A percentile compares a stretch with the other conserved stretches of the same genome.
Conservation (phyloP, 2,329 filamentous ascomycete species). For the Stenocarpella maydis region DNA sequence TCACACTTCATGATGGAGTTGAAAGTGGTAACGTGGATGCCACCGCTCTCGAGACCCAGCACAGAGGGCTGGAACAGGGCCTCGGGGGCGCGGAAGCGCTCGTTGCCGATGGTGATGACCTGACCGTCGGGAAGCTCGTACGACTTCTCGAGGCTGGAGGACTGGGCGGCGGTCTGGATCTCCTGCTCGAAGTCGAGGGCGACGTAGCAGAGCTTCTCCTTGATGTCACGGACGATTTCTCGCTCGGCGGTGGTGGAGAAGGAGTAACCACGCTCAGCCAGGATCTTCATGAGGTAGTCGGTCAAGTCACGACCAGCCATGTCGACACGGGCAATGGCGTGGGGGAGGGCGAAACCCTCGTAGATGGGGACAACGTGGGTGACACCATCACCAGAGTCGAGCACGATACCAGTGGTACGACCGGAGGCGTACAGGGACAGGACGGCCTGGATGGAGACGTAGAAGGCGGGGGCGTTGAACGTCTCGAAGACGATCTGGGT, state of each 20-base stretch:
- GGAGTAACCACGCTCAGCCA: constrained; percentile 98
- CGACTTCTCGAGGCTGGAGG: constrained; percentile 98
- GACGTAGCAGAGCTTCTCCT: constrained; percentile 99
- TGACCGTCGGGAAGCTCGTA: constrained; percentile 99
- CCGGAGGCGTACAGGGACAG: constrained; percentile 99
- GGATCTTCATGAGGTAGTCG: constrained; percentile 99
- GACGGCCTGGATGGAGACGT: constrained; percentile 97
- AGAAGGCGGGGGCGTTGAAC: constrained; percentile 99
- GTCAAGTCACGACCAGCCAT: constrained; percentile 99
- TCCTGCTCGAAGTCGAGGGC: constrained; percentile 99
- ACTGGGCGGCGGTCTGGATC: constrained; percentile 99
- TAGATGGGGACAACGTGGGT: constrained; percentile 99
- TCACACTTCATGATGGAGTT: constrained; percentile 99
- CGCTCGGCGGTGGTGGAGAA: constrained; percentile 98
- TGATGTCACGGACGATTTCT: constrained; percentile 70
- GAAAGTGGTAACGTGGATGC: constrained; percentile 99
- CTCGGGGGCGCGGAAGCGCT: constrained; percentile 99
- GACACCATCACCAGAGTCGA: constrained; percentile 99
- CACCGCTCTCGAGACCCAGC: constrained; percentile 96
- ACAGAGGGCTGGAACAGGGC: constrained; percentile 99
- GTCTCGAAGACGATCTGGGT: constrained; percentile 99
- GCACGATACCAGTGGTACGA: constrained; percentile 99
- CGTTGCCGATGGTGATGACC: constrained; percentile 99
- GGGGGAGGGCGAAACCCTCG: constrained; percentile 99
- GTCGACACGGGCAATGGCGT: constrained; percentile 99